Conservation (phyloP, 2,329 filamentous ascomycete genomes). For the Colletotrichum sp. region DNA sequence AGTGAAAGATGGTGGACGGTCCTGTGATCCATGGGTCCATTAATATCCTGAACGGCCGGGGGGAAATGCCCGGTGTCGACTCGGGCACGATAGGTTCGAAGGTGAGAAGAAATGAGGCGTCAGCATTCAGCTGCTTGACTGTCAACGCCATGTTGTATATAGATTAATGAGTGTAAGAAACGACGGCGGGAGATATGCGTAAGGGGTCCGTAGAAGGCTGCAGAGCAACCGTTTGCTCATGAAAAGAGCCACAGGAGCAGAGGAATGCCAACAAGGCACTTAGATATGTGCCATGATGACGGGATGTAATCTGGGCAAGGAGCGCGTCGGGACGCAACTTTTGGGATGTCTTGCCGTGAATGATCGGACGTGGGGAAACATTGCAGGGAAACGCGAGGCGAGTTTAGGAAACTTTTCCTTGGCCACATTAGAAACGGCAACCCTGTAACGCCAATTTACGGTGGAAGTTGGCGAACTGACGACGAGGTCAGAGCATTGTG, state of each 20-base stretch:
- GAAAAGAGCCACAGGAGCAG: background rate
- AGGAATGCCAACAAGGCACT: background rate
- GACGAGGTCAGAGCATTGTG: slow-evolving; percentile 13
- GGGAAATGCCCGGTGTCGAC: slow-evolving; percentile 36
- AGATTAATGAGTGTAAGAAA: background rate
- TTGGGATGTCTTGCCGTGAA: background rate
- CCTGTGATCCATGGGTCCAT: slow-evolving; percentile 75
- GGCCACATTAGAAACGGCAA: slow-evolving; percentile 2
- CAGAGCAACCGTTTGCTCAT: background rate
- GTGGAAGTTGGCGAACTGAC: background rate
- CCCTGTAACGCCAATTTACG: slow-evolving; percentile 10
- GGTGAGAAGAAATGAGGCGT: slow-evolving; percentile 68
- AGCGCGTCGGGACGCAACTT: background rate
- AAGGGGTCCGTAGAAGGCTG: background rate
- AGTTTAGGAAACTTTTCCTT: slow-evolving; percentile 12
- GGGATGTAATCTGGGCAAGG: background rate
- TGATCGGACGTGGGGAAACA: background rate
- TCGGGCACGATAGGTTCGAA: slow-evolving; percentile 60
- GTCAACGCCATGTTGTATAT: slow-evolving; percentile 61
- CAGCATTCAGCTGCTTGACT: slow-evolving; percentile 67
- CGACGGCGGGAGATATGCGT: background rate
- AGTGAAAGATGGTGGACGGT: slow-evolving; percentile 63
- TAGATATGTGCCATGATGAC: slow-evolving; percentile 10
- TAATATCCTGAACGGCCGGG: slow-evolving; percentile 67
- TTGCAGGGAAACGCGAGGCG: slow-evolving; percentile 13